A percentile compares a stretch with the other conserved stretches of the same genome.
These are phyloP conservation scores for Kuraishia hungarica DNA, from an alignment of 805 yeast genomes.

Conservation along the genomic window DNA sequence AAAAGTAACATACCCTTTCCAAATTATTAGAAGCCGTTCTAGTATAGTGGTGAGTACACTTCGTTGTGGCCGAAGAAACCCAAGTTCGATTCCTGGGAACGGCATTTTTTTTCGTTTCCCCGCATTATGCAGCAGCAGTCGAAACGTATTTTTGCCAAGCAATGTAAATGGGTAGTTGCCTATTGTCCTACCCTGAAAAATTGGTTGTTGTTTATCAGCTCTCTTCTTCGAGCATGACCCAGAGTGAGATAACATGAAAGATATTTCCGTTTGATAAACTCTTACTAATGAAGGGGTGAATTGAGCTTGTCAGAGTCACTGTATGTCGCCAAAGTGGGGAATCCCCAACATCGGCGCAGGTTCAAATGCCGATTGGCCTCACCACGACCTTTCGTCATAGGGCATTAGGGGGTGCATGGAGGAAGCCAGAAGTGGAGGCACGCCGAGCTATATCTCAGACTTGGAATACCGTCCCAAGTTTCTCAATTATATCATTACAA, in stretches of 20 bases:
- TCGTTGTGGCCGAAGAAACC: conserved; percentile 8
- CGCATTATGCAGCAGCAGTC: not conserved
- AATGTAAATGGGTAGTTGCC: not conserved
- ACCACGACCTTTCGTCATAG: not conserved
- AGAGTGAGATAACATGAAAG: too few relatives aligned
- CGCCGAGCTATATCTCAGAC: not conserved
- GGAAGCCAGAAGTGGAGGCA: not conserved
- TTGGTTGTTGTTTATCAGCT: too few relatives aligned
- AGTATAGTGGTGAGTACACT: conserved; percentile 8
- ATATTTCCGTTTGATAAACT: not conserved
- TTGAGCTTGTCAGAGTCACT: not conserved
- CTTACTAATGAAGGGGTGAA: too few relatives aligned
- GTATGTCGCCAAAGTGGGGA: not conserved
- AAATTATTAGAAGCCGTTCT: conserved; percentile 2
- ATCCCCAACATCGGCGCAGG: not conserved
- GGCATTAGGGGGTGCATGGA: not conserved
- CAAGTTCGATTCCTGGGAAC: conserved; percentile 7
- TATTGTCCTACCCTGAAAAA: not conserved
- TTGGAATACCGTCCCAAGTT: not conserved
- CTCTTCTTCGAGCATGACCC: too few relatives aligned
- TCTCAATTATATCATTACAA: not conserved
- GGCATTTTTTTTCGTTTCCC: conserved; percentile 2
- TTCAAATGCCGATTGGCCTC: not conserved
- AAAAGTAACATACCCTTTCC: not conserved
- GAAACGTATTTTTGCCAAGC: not conserved